A percentile compares a stretch with the other conserved stretches of the same genome.
Evolutionary conservation across 1,139 yeast genomes (phyloP).

Genomic region (Candida glucosophila): DNA sequence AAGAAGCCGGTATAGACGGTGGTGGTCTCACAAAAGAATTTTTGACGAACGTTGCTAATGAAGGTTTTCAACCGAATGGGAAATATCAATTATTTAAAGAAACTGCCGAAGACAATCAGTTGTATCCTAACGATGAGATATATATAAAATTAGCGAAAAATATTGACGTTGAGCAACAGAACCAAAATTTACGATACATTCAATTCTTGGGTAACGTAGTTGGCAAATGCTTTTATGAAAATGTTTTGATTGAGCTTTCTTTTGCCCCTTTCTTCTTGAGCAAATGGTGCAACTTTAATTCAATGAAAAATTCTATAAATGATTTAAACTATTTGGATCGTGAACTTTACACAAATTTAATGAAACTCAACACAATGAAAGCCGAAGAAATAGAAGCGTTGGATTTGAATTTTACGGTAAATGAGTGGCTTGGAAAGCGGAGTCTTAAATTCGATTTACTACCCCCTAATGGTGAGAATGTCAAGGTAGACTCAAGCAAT

Average conservation of each 20-base stretch:
- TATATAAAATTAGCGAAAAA: constrained; percentile 20
- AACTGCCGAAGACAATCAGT: constrained; percentile 43
- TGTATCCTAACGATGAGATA: constrained; percentile 69
- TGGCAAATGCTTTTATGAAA: constrained; percentile 88
- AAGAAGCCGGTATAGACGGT: constrained; percentile 90
- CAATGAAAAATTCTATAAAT: constrained; percentile 56
- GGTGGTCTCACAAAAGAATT: constrained; percentile 95
- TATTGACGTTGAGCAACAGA: constrained; percentile 21
- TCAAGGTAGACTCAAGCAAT: constrained; percentile 52
- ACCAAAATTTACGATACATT: constrained; percentile 29
- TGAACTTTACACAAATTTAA: constrained; percentile 56
- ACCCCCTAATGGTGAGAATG: constrained; percentile 45
- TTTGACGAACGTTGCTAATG: constrained; percentile 60
- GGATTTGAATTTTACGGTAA: constrained; percentile 59
- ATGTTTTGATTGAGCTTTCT: constrained; percentile 69
- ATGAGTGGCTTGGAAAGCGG: constrained; percentile 33
- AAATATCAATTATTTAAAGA: constrained; percentile 36
- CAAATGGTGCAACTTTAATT: constrained; percentile 45
- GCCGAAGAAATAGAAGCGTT: constrained; percentile 49
- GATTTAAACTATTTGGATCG: constrained; percentile 68
- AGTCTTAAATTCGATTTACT: constrained; percentile 46
- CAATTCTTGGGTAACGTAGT: constrained; percentile 71
- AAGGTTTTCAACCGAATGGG: constrained; percentile 48
- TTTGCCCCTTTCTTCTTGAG: constrained; percentile 85
- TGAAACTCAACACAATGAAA: constrained; percentile 50